A percentile compares a stretch with the other conserved stretches of the same genome.
Evolutionary conservation across 2,329 filamentous ascomycete genomes (phyloP).

Genomic region (Epichloe brachyelytri): DNA sequence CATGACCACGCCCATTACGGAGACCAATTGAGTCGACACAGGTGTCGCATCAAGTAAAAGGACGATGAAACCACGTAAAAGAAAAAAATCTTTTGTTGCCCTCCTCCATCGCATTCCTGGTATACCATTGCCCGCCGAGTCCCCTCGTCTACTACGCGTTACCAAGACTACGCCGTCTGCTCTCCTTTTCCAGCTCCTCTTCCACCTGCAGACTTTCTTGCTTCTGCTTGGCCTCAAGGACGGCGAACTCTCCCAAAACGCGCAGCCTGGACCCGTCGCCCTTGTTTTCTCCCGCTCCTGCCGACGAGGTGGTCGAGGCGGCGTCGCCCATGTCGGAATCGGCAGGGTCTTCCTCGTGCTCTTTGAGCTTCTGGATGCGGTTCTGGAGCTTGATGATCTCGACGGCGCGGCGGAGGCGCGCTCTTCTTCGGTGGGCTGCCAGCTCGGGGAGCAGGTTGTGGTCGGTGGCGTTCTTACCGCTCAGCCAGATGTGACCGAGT

Average conservation of each 20-base stretch:
- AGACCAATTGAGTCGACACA: not conserved
- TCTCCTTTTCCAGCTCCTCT: slow-evolving; percentile 41
- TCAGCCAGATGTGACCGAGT: slow-evolving; percentile 76
- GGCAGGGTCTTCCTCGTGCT: slow-evolving; percentile 74
- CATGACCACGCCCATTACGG: not conserved
- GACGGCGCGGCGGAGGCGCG: slow-evolving; percentile 82
- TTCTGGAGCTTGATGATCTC: slow-evolving; percentile 93
- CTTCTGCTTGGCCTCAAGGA: slow-evolving; percentile 45
- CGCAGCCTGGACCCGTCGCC: slow-evolving; percentile 7
- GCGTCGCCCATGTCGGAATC: slow-evolving; percentile 61
- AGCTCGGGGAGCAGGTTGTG: slow-evolving; percentile 97
- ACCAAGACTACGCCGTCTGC: slow-evolving; percentile 22
- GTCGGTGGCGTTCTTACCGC: slow-evolving; percentile 79
- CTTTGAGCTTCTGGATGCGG: slow-evolving; percentile 86
- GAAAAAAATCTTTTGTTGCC: not conserved
- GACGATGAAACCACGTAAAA: not conserved
- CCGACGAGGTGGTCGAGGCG: slow-evolving; percentile 29
- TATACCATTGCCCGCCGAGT: not conserved
- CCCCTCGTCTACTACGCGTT: not conserved
- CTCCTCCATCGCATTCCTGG: not conserved
- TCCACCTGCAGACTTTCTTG: slow-evolving; percentile 61
- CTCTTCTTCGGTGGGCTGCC: slow-evolving; percentile 74
- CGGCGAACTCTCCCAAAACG: slow-evolving; percentile 7
- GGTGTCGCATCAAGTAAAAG: not conserved
- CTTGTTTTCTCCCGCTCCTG: slow-evolving; percentile 37